Percentiles rank a stretch among this genome's conserved stretches.
Conservation (phyloP, 176 grass and related monocot species). For the Oryza nivara region DNA sequence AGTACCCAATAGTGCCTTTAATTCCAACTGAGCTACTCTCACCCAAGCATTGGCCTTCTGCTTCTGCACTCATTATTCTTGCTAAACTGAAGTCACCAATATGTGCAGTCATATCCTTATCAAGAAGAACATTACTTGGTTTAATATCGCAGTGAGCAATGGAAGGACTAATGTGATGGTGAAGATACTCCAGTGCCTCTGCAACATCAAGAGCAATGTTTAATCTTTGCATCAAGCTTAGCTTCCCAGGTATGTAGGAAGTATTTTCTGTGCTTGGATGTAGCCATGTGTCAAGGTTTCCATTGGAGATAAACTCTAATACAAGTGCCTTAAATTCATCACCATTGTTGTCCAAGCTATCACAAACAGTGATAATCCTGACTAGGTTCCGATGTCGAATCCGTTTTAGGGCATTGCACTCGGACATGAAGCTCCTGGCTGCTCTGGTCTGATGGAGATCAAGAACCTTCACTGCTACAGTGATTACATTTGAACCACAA, state of each 20-base stretch:
- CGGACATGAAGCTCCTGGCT: conserved; percentile 17
- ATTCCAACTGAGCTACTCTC: conserved; percentile 30
- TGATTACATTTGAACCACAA: not conserved
- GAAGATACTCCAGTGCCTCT: conserved; percentile 14
- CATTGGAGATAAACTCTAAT: conserved; percentile 12
- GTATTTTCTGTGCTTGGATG: not conserved
- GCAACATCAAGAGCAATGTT: conserved; percentile 18
- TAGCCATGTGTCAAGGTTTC: not conserved
- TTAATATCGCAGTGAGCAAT: conserved; percentile 61
- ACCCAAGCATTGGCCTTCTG: not conserved
- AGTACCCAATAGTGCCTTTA: conserved; percentile 45
- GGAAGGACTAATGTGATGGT: conserved; percentile 16
- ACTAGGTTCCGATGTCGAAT: conserved; percentile 2
- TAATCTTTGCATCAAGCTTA: conserved; percentile 6
- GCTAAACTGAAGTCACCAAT: conserved; percentile 48
- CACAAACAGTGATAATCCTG: conserved; percentile 20
- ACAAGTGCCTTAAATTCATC: conserved; percentile 28
- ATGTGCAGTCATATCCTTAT: conserved; percentile 45
- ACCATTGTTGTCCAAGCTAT: conserved; percentile 6
- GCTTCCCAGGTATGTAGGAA: not conserved
- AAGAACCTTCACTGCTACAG: conserved; percentile 10
- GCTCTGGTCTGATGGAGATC: not conserved
- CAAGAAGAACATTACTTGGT: conserved; percentile 57
- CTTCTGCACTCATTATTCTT: conserved; percentile 9
- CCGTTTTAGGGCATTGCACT: conserved; percentile 10